Percentiles rank a stretch among this genome's conserved stretches.
Evolutionary conservation across 2,329 filamentous ascomycete species (phyloP).

Genomic region (Penicillium sp.): DNA sequence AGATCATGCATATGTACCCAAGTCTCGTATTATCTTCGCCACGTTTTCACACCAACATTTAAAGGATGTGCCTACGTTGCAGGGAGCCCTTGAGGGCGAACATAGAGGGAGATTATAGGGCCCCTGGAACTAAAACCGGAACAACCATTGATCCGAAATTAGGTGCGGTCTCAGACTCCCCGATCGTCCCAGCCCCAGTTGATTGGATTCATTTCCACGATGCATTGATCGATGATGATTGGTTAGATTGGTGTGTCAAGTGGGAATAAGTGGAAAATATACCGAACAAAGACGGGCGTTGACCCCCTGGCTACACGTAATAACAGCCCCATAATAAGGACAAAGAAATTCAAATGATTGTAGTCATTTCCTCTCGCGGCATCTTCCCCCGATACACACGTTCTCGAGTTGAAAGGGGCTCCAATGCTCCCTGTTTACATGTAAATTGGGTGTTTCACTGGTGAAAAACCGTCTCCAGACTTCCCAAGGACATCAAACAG

Average conservation of each 20-base stretch:
- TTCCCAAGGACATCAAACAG: background rate
- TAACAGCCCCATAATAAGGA: background rate
- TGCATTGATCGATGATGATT: background rate
- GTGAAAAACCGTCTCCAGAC: background rate
- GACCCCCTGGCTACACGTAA: background rate
- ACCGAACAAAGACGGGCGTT: background rate
- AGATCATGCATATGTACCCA: too few species aligned
- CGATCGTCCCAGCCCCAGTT: background rate
- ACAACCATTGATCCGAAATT: slow-evolving; percentile 1
- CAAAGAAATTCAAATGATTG: background rate
- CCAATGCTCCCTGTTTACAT: background rate
- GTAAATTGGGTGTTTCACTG: background rate
- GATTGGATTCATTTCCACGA: background rate
- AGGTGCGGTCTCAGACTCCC: background rate
- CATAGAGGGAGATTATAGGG: background rate
- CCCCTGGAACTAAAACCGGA: background rate
- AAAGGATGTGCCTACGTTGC: too few species aligned
- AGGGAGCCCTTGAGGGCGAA: too few species aligned
- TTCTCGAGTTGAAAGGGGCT: background rate
- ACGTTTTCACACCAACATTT: too few species aligned
- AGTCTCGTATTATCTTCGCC: too few species aligned
- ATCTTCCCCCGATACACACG: background rate
- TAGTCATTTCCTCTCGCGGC: background rate
- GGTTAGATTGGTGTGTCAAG: background rate
- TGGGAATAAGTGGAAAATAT: background rate